Evolutionary conservation across 345 rosid genomes (phyloP), one percentile per base, ranked within the genome.

Genomic region (Hibiscus syriacus): DNA sequence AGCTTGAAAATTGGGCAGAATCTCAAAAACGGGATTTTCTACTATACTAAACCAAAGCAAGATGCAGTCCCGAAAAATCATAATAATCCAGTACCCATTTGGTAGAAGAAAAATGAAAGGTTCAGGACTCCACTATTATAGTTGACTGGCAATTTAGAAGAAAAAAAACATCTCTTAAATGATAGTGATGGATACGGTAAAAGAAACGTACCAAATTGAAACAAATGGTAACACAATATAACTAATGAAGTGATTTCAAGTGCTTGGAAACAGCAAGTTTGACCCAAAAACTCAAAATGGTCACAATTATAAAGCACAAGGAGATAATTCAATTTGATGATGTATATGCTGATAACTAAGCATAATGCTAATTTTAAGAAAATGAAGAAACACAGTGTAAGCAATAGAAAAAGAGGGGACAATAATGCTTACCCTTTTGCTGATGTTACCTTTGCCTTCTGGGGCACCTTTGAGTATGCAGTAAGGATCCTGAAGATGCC

Each of bases 391-490:
- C 12, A 27, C 19, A 32, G 26, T 1, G 2, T n/a, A 27, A 12
- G 13, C 32, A 41, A 53, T 26, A 48, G 6, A 30, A 5, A n/a
- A 53, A 17, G 50, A 32, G 12, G 39, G 9, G 43, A 46, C 3
- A 1, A 45, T 17, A 12, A 32, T 46, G 23, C 36, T 55, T 68
- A 90, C 98, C 96, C 89, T 79, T 89, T 86, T 14, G 89, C 53
- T 49, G 92, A 68, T 22, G 92, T 45, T 20, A 82, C 83, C 75
- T 78, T 87, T 66, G 92, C 79, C 80, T 81, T 91, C 71, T 81
- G 90, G 75, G 96, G 90, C 58, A 83, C 92, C 78, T 94, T 91
- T 67, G 91, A 80, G 72, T 89, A 94, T 16, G 99, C 99, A 78
- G 57, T 81, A 55, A 91, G 88, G 77, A 94, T 84, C 82, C 99